Base-by-base conservation (phyloP, 352 stramenopile genomes). In the Albugo candida region DNA sequence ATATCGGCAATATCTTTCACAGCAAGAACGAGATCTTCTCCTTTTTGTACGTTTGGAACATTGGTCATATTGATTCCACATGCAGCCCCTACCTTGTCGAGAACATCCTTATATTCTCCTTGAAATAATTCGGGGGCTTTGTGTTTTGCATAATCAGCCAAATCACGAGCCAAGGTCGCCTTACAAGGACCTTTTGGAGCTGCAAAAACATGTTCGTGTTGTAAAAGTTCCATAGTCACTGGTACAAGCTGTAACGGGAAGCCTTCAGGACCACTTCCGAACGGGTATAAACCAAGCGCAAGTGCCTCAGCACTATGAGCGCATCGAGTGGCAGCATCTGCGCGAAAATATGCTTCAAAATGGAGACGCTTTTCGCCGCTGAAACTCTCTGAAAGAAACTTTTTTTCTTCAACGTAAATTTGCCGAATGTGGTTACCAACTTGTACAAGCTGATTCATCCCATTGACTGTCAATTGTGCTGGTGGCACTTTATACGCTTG, bases 341-440 rank as follows among this genome's bases (percentile, higher is more conserved):
- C 70, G 44, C 77, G 77, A 53, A 87, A 91, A 51, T 91, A 91
- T 40, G 72, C 69, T 60, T 91, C 70, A 50, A 91, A 85, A 52
- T 91, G 77, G 40, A 64, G 59, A 55, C 85, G 68, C 31, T 78
- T 67, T 12, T 68, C 56, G 53, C 77, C 77, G 40, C 81, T 81
- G 24, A 87, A 64, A 24, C 72, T 71, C 39, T 64, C 63, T 34
- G 74, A 73, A 16, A 86, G 58, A 55, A 85, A 87, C 43, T 69
- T 57, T 14, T 70, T 60, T 35, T 81, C 56, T 35, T 74, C 58
- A 34, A 83, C 69, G 55, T 91, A 91, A 39, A 70, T 67, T 18
- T 60, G 40, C 45, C 74, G 77, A 19, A 86, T 52, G 54, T 91
- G 64, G 50, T 84, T 54, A 38, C 77, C 77, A 20, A 70, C 74